A percentile compares a stretch with the other conserved stretches of the same genome.
phyloP scores from a whole-genome alignment of 768 basidiomycete genomes.

The Lactarius vividus region DNA sequence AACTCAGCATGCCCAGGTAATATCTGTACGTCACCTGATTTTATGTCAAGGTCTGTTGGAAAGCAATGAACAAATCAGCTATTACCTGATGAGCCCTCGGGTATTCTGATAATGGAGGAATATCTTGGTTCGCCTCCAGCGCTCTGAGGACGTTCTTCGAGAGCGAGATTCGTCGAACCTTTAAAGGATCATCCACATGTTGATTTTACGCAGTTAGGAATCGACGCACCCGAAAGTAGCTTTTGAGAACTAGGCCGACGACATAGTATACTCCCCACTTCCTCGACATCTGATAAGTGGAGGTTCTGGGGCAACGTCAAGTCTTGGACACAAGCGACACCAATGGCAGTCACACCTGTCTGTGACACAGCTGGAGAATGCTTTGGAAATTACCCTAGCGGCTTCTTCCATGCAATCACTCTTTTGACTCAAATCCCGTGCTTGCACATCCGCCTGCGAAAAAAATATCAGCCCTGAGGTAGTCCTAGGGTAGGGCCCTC shows the following conservation, averaged over 20 bases:
- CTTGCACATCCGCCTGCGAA: slow-evolving; percentile 25
- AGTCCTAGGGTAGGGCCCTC: slow-evolving; percentile 23
- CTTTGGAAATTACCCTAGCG: slow-evolving; percentile 82
- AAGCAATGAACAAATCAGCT: slow-evolving; percentile 25
- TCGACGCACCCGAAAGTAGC: slow-evolving; percentile 81
- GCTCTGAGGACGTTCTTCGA: slow-evolving; percentile 91
- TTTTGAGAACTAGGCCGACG: slow-evolving; percentile 87
- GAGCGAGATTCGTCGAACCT: slow-evolving; percentile 90
- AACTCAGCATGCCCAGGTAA: slow-evolving; percentile 92
- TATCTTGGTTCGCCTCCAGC: slow-evolving; percentile 78
- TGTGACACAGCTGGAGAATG: slow-evolving; percentile 84
- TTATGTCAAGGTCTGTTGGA: slow-evolving; percentile 23
- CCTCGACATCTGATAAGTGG: slow-evolving; percentile 68
- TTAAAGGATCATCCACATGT: slow-evolving; percentile 6
- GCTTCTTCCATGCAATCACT: slow-evolving; percentile 82
- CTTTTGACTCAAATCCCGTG: slow-evolving; percentile 48
- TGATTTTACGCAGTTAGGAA: background rate
- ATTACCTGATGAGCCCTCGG: slow-evolving; percentile 83
- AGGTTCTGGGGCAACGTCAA: slow-evolving; percentile 44
- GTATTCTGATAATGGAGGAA: slow-evolving; percentile 72
- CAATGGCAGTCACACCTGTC: slow-evolving; percentile 60
- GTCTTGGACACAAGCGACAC: background rate
- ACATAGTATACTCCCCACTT: slow-evolving; percentile 94
- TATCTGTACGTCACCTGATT: slow-evolving; percentile 87
- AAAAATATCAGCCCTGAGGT: slow-evolving; percentile 1